Conservation (phyloP, 768 basidiomycete genomes). For the Lactifluus rugatus region DNA sequence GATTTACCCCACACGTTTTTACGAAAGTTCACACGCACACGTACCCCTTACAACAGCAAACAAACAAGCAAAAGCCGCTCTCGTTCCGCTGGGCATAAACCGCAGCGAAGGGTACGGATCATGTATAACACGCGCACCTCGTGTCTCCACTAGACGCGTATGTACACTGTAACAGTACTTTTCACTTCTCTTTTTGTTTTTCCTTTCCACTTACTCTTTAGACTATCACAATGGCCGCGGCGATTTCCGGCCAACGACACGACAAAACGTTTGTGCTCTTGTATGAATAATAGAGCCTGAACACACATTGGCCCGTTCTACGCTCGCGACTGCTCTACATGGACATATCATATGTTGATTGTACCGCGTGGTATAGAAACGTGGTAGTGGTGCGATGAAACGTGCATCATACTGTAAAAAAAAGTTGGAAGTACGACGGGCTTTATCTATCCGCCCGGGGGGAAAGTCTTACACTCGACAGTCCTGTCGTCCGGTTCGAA, state of each 20-base stretch:
- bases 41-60: not conserved
- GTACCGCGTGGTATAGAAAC: not conserved
- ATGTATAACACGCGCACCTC: conserved; percentile 4
- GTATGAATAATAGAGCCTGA: not conserved
- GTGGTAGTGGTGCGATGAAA: not conserved
- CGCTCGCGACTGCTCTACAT: not conserved
- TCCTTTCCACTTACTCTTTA: not conserved
- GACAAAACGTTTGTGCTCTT: not conserved
- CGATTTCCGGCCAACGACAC: not conserved
- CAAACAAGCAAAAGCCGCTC: conserved; percentile 1
- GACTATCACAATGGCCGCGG: not conserved
- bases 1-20: conserved; percentile 5
- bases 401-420: not conserved
- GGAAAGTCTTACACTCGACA: too few relatives aligned
- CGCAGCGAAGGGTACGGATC: conserved; percentile 5
- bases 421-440: not conserved
- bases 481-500: too few relatives aligned
- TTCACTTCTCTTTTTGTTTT: not conserved
- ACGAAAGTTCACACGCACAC: not conserved
- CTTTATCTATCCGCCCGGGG: not conserved
- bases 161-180: not conserved
- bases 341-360: not conserved
- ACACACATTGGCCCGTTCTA: not conserved
- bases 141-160: not conserved
- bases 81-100: conserved; percentile 3